Evolutionary conservation across 139 green algal species (phyloP).

Genomic region (Picochlorum costavermella): DNA sequence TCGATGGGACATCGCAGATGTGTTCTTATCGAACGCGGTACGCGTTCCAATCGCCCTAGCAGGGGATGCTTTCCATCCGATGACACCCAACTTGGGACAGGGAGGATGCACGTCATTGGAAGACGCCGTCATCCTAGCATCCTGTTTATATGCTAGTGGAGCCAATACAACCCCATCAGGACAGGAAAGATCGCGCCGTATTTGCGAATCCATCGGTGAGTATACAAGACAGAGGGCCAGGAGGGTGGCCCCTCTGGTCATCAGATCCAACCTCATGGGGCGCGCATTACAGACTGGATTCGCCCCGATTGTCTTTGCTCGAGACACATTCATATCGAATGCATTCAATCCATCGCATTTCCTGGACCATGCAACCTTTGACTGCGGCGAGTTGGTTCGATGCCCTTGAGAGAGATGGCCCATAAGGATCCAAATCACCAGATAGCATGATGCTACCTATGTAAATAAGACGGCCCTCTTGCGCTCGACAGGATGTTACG

Average conservation of each 20-base stretch:
- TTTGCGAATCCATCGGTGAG: conserved; percentile 29
- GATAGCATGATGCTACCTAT: too few species aligned
- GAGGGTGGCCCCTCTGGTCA: conserved; percentile 32
- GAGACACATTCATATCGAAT: conserved; percentile 34
- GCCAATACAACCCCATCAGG: neutral
- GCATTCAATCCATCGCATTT: conserved; percentile 43
- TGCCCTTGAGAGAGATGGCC: too few species aligned
- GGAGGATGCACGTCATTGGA: conserved; percentile 61
- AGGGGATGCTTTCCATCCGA: conserved; percentile 71
- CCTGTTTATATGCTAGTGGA: conserved; percentile 20
- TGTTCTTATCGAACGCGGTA: neutral
- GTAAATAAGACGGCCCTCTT: too few species aligned
- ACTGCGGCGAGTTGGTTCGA: conserved; percentile 21
- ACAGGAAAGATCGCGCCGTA: neutral
- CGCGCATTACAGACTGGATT: conserved; percentile 39
- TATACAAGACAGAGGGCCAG: conserved; percentile 41
- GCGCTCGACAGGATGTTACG: too few species aligned
- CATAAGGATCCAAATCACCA: too few species aligned
- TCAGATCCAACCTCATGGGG: conserved; percentile 41
- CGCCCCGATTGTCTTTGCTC: conserved; percentile 29
- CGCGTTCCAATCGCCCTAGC: conserved; percentile 37
- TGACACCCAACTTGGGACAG: conserved; percentile 64
- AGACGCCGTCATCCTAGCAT: conserved; percentile 56
- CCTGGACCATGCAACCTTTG: conserved; percentile 49
- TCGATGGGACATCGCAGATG: conserved; percentile 28